Percentiles rank a stretch among this genome's conserved stretches.
Evolutionary conservation across 2,329 filamentous ascomycete species (phyloP).

Genomic region (Trichoderma sp.): DNA sequence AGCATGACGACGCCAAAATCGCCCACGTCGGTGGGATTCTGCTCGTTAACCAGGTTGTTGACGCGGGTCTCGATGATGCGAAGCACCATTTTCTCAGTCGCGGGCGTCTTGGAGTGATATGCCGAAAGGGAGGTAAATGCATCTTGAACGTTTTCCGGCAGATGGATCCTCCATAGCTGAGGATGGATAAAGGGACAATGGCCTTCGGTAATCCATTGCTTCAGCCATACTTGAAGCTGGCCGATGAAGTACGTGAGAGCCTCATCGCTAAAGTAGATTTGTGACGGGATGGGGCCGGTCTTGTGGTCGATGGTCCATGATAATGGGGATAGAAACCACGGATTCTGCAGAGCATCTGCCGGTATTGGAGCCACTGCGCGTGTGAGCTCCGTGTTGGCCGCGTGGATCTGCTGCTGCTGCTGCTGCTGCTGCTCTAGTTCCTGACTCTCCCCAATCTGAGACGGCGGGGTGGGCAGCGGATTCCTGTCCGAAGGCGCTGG

Average conservation of each 20-base stretch:
- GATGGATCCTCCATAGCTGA: conserved; percentile 11
- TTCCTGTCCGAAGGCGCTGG: background rate
- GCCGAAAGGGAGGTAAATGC: background rate
- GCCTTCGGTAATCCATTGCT: background rate
- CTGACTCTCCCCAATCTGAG: background rate
- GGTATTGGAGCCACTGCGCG: background rate
- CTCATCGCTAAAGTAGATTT: conserved; percentile 12
- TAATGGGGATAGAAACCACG: background rate
- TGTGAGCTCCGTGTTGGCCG: background rate
- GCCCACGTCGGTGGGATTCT: background rate
- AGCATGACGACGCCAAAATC: conserved; percentile 12
- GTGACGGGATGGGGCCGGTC: background rate
- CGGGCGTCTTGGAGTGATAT: conserved; percentile 6
- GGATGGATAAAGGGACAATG: conserved; percentile 9
- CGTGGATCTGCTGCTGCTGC: background rate
- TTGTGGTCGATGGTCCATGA: conserved; percentile 10
- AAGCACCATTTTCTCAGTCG: background rate
- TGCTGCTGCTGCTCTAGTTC: background rate
- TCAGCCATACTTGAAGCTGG: conserved; percentile 3
- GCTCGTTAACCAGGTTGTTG: background rate
- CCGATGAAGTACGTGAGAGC: conserved; percentile 9
- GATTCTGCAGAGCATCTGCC: background rate
- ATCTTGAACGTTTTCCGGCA: background rate
- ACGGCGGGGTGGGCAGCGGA: background rate
- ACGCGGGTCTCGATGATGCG: conserved; percentile 13